Percentiles rank a stretch among this genome's conserved stretches.
Conservation (phyloP, 805 yeast species). For the Starmerella apis region DNA sequence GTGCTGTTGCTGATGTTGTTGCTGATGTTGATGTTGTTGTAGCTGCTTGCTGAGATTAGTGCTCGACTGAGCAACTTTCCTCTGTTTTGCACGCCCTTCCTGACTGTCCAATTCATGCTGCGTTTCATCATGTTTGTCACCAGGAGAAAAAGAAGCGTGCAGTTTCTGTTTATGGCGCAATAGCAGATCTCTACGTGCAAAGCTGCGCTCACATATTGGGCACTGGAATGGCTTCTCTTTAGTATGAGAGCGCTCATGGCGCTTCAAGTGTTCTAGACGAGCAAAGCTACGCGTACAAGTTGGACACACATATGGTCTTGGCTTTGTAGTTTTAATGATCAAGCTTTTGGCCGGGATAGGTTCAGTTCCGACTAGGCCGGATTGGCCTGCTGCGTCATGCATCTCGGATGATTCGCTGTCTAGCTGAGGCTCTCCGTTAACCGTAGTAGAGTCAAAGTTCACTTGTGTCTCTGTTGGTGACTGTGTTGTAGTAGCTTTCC, state of each 20-base stretch:
- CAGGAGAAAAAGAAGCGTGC: slow-evolving; percentile 40
- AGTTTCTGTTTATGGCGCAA: slow-evolving; percentile 91
- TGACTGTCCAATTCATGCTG: neutral
- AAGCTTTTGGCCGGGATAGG: slow-evolving; percentile 84
- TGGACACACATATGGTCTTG: slow-evolving; percentile 82
- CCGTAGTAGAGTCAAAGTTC: neutral
- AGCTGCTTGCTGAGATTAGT: neutral
- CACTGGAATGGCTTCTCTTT: slow-evolving; percentile 94
- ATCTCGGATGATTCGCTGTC: slow-evolving; percentile 4
- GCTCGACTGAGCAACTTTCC: neutral
- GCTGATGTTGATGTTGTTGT: slow-evolving; percentile 3
- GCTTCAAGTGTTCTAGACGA: slow-evolving; percentile 80
- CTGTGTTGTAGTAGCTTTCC: neutral
- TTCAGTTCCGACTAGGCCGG: slow-evolving; percentile 31
- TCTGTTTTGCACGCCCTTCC: neutral
- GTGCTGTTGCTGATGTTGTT: neutral
- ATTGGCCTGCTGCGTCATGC: slow-evolving; percentile 16
- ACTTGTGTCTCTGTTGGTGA: neutral
- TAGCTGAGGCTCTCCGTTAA: neutral
- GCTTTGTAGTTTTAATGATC: slow-evolving; percentile 78
- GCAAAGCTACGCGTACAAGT: slow-evolving; percentile 95
- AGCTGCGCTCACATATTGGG: slow-evolving; percentile 91
- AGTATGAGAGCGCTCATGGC: slow-evolving; percentile 91
- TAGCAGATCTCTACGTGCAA: slow-evolving; percentile 65
- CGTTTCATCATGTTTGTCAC: slow-evolving; percentile 8